phyloP scores from a whole-genome alignment of 148 eudicot genomes.

The Rhododendron ovatum region DNA sequence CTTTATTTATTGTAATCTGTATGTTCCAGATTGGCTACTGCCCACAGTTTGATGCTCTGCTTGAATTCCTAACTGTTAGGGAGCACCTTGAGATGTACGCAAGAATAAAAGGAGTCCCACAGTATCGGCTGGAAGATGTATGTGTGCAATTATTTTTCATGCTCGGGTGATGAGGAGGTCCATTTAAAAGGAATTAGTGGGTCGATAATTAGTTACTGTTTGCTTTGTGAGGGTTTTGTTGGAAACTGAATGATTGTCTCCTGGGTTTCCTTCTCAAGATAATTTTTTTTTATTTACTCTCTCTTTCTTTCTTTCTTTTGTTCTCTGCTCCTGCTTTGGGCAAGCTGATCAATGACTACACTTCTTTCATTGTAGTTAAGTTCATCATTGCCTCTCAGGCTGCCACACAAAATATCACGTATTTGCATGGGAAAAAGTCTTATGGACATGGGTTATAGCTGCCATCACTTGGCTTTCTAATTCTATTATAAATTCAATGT shows the following conservation, averaged over 20 bases:
- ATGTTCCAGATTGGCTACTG: slow-evolving; percentile 85
- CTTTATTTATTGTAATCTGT: slow-evolving; percentile 13
- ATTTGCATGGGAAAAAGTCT: neutral
- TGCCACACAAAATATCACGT: neutral
- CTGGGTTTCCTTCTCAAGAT: neutral
- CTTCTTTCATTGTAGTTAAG: neutral
- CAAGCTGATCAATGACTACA: neutral
- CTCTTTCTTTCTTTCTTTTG: neutral
- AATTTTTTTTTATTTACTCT: neutral
- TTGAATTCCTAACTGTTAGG: slow-evolving; percentile 70
- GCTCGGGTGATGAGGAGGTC: slow-evolving; percentile 1
- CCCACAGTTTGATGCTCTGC: slow-evolving; percentile 97
- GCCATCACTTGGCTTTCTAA: neutral
- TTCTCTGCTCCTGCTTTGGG: neutral
- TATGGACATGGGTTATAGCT: neutral
- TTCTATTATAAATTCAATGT: slow-evolving; percentile 6
- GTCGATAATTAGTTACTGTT: neutral
- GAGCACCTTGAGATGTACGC: slow-evolving; percentile 98
- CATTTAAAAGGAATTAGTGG: neutral
- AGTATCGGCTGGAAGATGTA: slow-evolving; percentile 63
- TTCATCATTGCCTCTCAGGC: neutral
- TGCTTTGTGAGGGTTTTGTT: slow-evolving; percentile 3
- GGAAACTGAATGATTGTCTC: neutral
- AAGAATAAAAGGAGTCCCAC: slow-evolving; percentile 84
- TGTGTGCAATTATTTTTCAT: slow-evolving; percentile 15